Evolutionary conservation across 2,329 filamentous ascomycete species (phyloP), one percentile per base, ranked within the genome.

Genomic region (Ophiosphaerella korrae): DNA sequence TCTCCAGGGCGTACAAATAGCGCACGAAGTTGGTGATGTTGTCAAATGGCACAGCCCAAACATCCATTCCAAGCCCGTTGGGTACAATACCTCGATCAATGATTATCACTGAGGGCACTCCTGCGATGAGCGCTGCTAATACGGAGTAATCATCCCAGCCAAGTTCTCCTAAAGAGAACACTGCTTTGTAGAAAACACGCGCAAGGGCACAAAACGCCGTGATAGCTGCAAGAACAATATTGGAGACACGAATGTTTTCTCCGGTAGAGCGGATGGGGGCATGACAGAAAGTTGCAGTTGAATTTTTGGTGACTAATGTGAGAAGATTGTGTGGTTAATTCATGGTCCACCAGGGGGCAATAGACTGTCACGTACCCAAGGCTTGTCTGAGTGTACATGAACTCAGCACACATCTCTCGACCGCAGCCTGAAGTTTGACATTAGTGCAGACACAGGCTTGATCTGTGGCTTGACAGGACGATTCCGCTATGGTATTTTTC

Each of bases 11-110:
- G 52, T 67, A 70, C 13, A 68, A 57, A n/a, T 40, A 53, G 18
- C 52, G 42, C 12, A 70, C 60, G 16, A 83, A 79, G 1, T 60
- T 56, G 11, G 73, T 78, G 37, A 83, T 73, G 12, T 73, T 55
- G 0, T 68, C 59, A 0, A 69, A 62, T 0, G 67, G 51, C 1
- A 83, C 52, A 0, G 77, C 78, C 80, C 80, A 83, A 21, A 82
- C 68, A 46, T 83, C 80, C 11, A 62, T 71, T 2, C 80, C 79
- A 3, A 82, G 62, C 0, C 80, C 80, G 32, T 45, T 49, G 2
- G 51, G 54, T 14, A 57, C 29, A 6, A 45, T 32, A 2, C 48
- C 42, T 9, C 50, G 29, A 14, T 59, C 56, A 31, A 59, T 45
- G 5, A 57, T 52, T 8, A 54, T 29, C 7, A 54, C 41, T 2